Percentiles rank a stretch among this genome's conserved stretches.
Conservation (phyloP, 768 basidiomycete genomes). For the Pholiota conissans region DNA sequence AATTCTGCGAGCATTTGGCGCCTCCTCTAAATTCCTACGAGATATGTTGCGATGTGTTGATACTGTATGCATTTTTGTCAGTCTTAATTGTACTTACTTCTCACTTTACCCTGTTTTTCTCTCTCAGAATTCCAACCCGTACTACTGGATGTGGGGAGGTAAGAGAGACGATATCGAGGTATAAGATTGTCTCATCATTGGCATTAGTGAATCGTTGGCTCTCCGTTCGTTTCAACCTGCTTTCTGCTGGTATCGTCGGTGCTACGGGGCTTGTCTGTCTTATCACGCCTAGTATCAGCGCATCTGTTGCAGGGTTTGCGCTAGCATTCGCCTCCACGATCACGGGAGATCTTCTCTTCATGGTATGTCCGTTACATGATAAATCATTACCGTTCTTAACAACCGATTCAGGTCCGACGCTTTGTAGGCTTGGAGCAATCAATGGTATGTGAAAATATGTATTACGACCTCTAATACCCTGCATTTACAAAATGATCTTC, state of each 20-base stretch:
- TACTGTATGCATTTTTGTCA: constrained; percentile 51
- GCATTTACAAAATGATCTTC: constrained; percentile 1
- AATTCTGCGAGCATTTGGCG: constrained; percentile 80
- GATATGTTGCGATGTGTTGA: constrained; percentile 85
- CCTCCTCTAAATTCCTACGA: constrained; percentile 80
- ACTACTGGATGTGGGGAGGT: constrained; percentile 94
- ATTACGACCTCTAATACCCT: not conserved
- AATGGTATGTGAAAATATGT: constrained; percentile 56
- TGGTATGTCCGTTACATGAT: constrained; percentile 34
- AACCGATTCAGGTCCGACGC: constrained; percentile 53
- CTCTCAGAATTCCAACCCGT: constrained; percentile 59
- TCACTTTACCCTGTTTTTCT: not conserved
- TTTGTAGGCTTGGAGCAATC: constrained; percentile 90
- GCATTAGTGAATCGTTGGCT: constrained; percentile 84
- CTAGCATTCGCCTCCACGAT: constrained; percentile 82
- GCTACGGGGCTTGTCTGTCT: constrained; percentile 68
- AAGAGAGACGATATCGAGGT: constrained; percentile 12
- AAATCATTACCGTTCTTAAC: not conserved
- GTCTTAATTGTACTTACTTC: not conserved
- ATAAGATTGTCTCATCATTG: not conserved
- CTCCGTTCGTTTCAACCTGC: constrained; percentile 81
- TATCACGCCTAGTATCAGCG: constrained; percentile 68
- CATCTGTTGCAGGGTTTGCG: constrained; percentile 84
- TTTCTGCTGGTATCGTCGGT: constrained; percentile 74
- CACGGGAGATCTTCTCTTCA: constrained; percentile 67